Base-by-base conservation (phyloP, 2,329 filamentous ascomycete genomes). In the Apiospora rasikravindrae region DNA sequence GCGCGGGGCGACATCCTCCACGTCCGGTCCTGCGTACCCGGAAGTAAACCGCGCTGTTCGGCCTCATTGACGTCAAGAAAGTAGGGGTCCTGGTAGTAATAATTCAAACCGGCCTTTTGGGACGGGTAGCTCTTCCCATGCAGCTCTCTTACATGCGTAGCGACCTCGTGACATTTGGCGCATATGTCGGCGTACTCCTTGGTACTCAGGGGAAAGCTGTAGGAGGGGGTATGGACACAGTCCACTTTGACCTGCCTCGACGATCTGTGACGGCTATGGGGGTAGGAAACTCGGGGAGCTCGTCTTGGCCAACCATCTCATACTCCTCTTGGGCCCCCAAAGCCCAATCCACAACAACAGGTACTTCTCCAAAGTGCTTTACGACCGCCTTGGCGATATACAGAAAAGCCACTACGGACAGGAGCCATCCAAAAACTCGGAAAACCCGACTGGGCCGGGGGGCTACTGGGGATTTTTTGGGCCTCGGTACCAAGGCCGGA, bases 51-150 rank as follows among this genome's bases (percentile, higher is more conserved):
- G 49, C 87, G 85, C 67, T 84, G 82, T 80, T 94, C 89, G 1
- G 94, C 94, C 75, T 95, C 92, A 19, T 85, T 84, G 1, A 96
- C 89, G 76, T 97, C 94, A 68, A 97, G 84, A 77, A 93, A 97
- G 74, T 92, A 88, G 61, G 86, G 85, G 76, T 96, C 93, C 40
- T 86, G 82, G 64, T 88, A 83, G 76, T 93, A 91, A 76, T 93
- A 92, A 67, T 82, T 79, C 45, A 84, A 78, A 75, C 85, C 82
- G 61, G 83, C 81, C 72, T 85, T 83, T 76, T 87, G 85, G n/a
- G 84, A 78, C 68, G 83, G 73, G 69, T 81, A 80, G 67, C 78
- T 79, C 69, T 82, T 85, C 71, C 79, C 84, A 78, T 82, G 88
- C 73, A 87, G 81, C 64, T 88, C 85, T 47, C 86, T 84, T 67